These are phyloP conservation scores for Pseudoscleropodium purum DNA, from an alignment of 225 moss, liverwort and hornwort genomes.

Conservation along the genomic window DNA sequence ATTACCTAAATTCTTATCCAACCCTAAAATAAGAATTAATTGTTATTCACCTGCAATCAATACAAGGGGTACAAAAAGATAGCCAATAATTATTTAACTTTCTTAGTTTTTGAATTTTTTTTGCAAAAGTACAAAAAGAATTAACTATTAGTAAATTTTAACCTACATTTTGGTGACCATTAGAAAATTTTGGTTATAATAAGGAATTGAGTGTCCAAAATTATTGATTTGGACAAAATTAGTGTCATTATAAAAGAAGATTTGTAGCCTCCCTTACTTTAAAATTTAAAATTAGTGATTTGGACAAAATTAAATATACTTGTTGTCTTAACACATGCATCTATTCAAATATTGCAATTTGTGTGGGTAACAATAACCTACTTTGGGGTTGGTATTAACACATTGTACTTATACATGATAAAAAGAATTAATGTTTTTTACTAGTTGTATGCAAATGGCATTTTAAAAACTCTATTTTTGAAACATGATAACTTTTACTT, in stretches of 20 bases:
- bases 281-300: not conserved
- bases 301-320: not conserved
- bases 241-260: not conserved
- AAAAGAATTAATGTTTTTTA: not conserved
- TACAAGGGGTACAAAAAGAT: not conserved
- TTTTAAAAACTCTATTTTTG: not conserved
- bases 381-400: accelerated
- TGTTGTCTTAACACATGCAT: accelerated
- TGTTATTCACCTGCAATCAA: not conserved
- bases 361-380: not conserved
- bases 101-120: not conserved
- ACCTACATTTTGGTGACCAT: not conserved
- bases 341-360: not conserved
- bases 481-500: not conserved
- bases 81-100: not conserved
- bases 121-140: not conserved
- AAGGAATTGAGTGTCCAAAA: not conserved
- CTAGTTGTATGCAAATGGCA: not conserved
- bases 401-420: no score
- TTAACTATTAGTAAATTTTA: not conserved
- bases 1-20: not conserved
- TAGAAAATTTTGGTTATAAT: not conserved
- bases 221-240: accelerated
- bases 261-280: accelerated
- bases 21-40: accelerated